Conservation (phyloP, 768 basidiomycete species). For the Auriscalpium orientale region DNA sequence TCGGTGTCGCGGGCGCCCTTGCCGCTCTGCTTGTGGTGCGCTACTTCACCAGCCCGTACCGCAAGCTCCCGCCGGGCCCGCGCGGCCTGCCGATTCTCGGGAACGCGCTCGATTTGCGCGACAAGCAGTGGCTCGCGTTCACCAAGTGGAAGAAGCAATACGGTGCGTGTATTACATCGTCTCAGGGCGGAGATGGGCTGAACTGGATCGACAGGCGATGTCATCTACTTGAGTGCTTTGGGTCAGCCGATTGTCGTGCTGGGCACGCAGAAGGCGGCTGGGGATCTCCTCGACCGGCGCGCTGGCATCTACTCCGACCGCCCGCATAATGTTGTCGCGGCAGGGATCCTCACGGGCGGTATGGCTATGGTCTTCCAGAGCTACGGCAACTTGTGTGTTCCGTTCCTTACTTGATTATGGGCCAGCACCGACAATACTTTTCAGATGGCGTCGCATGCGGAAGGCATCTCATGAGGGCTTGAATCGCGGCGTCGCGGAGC, state of each 20-base stretch:
- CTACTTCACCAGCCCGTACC: constrained; percentile 2
- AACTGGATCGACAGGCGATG: not conserved
- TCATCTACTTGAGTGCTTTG: not conserved
- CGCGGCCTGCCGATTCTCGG: constrained; percentile 6
- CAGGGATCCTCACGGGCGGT: not conserved
- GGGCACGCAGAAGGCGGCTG: not conserved
- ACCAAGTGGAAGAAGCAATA: constrained; percentile 2
- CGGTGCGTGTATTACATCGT: not conserved
- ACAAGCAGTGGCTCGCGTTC: constrained; percentile 1
- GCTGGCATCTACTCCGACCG: constrained; percentile 2
- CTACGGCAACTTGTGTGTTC: not conserved
- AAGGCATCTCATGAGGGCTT: not conserved
- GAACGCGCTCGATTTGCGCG: not conserved
- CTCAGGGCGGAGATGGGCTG: not conserved
- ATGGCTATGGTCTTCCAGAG: not conserved
- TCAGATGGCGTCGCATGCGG: constrained; percentile 1
- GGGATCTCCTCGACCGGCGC: constrained; percentile 2
- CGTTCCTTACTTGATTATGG: not conserved
- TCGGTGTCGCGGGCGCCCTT: not conserved
- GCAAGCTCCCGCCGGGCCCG: constrained; percentile 1
- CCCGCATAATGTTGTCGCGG: not conserved
- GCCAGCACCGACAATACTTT: not conserved
- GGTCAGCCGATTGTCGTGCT: constrained; percentile 3
- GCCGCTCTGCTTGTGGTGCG: not conserved
- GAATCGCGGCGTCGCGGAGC: not conserved